Percentiles rank a stretch among this genome's conserved stretches.
These are phyloP conservation scores for Bipolaris zeicola DNA, from an alignment of 2,329 filamentous ascomycete species.

Conservation along the genomic window DNA sequence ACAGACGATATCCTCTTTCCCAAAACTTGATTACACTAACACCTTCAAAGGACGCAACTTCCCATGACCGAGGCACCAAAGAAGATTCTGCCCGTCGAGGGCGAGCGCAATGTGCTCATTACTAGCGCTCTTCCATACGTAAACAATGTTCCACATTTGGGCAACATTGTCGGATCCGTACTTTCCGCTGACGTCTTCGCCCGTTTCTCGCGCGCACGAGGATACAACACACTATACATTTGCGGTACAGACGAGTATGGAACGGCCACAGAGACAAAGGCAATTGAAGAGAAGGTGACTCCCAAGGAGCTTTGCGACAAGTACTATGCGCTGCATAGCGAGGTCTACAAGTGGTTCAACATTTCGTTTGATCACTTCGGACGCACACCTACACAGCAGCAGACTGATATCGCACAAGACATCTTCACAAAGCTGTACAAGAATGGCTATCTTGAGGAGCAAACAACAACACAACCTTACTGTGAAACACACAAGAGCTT, in stretches of 20 bases:
- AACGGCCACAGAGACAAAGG: constrained; percentile 94
- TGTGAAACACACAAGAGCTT: constrained; percentile 69
- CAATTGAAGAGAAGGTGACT: constrained; percentile 82
- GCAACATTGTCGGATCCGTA: constrained; percentile 58
- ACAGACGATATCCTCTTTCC: accelerated
- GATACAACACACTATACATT: constrained; percentile 79
- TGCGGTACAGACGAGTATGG: constrained; percentile 95
- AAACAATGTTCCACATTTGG: constrained; percentile 76
- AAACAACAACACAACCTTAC: constrained; percentile 86
- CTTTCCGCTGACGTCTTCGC: constrained; percentile 83
- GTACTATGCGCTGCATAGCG: constrained; percentile 87
- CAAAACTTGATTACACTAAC: neutral
- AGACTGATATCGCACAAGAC: constrained; percentile 90
- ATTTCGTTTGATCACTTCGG: constrained; percentile 96
- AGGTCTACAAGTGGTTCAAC: constrained; percentile 95
- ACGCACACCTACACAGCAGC: constrained; percentile 83
- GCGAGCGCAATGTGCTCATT: constrained; percentile 84
- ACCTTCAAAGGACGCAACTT: constrained; percentile 3
- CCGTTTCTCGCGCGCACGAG: constrained; percentile 77
- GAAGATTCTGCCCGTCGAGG: constrained; percentile 56
- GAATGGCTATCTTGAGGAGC: constrained; percentile 86
- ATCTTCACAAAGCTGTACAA: constrained; percentile 88
- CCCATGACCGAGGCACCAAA: constrained; percentile 44
- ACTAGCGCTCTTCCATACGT: constrained; percentile 92
- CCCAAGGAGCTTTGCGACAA: constrained; percentile 88